A percentile compares a stretch with the other conserved stretches of the same genome.
phyloP scores from a whole-genome alignment of 2,329 filamentous ascomycete genomes.

The Calonectria fujianensis region DNA sequence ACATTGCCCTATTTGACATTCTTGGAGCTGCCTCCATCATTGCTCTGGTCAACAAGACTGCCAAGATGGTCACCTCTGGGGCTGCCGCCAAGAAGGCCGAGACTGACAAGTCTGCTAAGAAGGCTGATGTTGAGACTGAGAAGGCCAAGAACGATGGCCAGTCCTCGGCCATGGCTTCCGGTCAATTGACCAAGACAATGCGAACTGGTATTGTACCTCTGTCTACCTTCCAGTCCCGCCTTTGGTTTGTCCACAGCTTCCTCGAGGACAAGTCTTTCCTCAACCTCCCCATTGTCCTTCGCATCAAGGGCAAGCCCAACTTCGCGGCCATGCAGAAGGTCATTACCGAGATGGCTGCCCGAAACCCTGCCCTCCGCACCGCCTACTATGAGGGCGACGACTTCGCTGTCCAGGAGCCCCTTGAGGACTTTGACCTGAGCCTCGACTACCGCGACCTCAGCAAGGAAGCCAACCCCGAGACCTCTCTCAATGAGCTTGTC shows the following conservation, averaged over 20 bases:
- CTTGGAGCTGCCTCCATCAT: constrained; percentile 47
- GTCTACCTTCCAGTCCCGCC: constrained; percentile 53
- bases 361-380: constrained; percentile 50
- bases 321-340: constrained; percentile 43
- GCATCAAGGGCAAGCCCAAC: constrained; percentile 51
- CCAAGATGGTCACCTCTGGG: constrained; percentile 46
- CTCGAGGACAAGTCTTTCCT: constrained; percentile 52
- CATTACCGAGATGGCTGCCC: constrained; percentile 47
- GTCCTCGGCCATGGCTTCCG: constrained; percentile 49
- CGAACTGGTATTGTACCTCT: constrained; percentile 43
- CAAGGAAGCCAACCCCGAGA: constrained; percentile 37
- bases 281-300: constrained; percentile 51
- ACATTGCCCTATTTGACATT: constrained; percentile 54
- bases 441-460: constrained; percentile 48
- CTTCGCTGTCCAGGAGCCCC: constrained; percentile 48
- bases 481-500: constrained; percentile 43
- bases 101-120: constrained; percentile 45
- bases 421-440: constrained; percentile 49
- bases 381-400: constrained; percentile 52
- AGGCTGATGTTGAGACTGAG: constrained; percentile 33
- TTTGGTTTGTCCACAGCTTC: constrained; percentile 55
- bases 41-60: constrained; percentile 49
- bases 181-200: constrained; percentile 46
- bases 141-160: constrained; percentile 32
- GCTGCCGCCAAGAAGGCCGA: constrained; percentile 41